Evolutionary conservation across 1,139 yeast genomes (phyloP), one percentile per base, ranked within the genome.

Genomic region (Debaryomyces udenii): DNA sequence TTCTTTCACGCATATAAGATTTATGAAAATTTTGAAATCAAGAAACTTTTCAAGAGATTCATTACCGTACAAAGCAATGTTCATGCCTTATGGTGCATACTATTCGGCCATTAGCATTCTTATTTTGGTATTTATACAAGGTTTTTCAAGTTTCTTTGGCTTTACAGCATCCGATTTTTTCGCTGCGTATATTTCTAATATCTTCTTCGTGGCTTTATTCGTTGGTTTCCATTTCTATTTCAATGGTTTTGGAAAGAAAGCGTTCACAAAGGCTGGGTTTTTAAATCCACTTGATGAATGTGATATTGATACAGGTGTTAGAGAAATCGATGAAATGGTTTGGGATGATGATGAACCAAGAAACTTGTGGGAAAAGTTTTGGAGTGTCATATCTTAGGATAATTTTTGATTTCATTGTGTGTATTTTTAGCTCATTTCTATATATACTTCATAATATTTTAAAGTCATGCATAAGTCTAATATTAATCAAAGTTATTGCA

Each of bases 1-100:
- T 46, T 74, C 83, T 6, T 61, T 76, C 39, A 73, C 86, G 31
- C 91, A 84, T 59, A 68, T 85, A 40, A 70, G 88, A 57, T 85
- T 84, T 60, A 82, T 83, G 82, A 62, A 67, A 36, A 80, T 86
- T 33, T 66, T 85, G 53, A 75, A 74, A 50, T 54, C 62, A 22
- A 74, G 86, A 59, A 80, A 81, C 29, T 81, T 85, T 44, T 70
- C 81, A 13, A 68, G 90, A 56, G 80, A 80, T 49, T 74, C 78
- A 6, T 70, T 86, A 46, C 91, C 93, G 10, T 86, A 74, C 67
- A 83, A 81, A 56, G 88, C 89, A n/a, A 56, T 56, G 31, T 70
- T 74, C 43, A 81, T 80, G 81, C 89, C 89, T n/a, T 78, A 55
- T 48, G 68, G 72, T 49, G 82, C 89, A 3, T 79, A 77, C 61